These are phyloP conservation scores for Monosporascus ibericus DNA, from an alignment of 2,329 filamentous ascomycete species.

Conservation along the genomic window DNA sequence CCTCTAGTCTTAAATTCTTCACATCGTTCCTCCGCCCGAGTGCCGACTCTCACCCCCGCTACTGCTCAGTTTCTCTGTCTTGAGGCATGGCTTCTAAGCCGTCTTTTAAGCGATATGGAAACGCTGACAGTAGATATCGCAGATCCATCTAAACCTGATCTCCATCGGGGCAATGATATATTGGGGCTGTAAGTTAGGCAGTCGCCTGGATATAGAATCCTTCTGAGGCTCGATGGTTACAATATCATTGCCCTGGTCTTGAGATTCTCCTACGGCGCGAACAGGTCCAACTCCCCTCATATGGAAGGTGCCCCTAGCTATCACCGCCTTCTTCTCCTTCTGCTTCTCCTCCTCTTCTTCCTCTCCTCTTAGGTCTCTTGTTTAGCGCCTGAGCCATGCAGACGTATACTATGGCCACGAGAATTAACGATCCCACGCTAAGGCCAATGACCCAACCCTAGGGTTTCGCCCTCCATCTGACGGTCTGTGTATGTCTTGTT, in stretches of 20 bases:
- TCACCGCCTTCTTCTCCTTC: neutral
- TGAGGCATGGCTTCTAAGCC: too few relatives aligned
- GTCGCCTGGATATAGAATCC: conserved; percentile 11
- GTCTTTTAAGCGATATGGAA: neutral
- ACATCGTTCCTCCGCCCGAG: too few relatives aligned
- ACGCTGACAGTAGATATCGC: neutral
- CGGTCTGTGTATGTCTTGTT: too few relatives aligned
- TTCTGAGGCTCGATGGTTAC: neutral
- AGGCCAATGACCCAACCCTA: neutral
- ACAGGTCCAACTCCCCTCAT: neutral
- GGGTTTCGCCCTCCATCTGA: neutral
- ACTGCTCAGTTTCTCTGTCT: too few relatives aligned
- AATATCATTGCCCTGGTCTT: neutral
- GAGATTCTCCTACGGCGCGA: neutral
- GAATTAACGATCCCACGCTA: neutral
- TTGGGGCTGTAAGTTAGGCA: conserved; percentile 25
- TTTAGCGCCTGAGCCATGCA: neutral
- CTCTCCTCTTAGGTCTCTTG: neutral
- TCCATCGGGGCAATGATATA: conserved; percentile 25
- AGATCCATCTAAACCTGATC: conserved; percentile 34
- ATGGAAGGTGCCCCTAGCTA: too few relatives aligned
- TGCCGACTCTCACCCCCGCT: too few relatives aligned
- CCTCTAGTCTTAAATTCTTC: neutral
- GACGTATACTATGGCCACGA: neutral
- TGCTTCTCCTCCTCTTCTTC: neutral